Percentiles rank a stretch among this genome's conserved stretches.
Evolutionary conservation across 176 grass and related monocot species (phyloP).

Genomic region (Ensete ventricosum): DNA sequence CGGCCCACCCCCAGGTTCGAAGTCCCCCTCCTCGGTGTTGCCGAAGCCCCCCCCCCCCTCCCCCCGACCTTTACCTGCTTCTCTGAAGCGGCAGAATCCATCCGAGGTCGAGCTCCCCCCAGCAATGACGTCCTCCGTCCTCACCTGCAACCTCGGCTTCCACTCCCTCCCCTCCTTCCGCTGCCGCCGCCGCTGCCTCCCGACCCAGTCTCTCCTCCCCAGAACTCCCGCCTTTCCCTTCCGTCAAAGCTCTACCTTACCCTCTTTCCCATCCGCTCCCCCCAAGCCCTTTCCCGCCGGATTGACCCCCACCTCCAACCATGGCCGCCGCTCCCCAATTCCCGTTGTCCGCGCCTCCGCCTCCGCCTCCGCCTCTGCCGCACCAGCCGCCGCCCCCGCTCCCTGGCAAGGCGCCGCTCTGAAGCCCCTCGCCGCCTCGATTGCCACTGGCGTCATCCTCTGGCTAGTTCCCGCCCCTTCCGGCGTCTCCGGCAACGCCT

Average conservation of each 20-base stretch:
- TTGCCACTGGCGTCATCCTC: conserved; percentile 51
- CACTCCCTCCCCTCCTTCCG: conserved; percentile 17
- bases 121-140: conserved; percentile 32
- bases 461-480: conserved; percentile 69
- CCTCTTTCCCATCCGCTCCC: conserved; percentile 15
- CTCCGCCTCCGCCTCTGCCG: background rate
- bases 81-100: background rate
- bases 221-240: conserved; percentile 7
- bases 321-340: background rate
- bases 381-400: conserved; percentile 17
- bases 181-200: conserved; percentile 15
- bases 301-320: background rate
- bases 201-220: background rate
- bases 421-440: conserved; percentile 48
- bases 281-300: conserved; percentile 6
- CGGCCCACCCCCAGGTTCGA: no score
- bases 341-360: background rate
- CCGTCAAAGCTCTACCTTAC: conserved; percentile 18
- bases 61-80: no score
- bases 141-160: conserved; percentile 24
- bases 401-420: conserved; percentile 58
- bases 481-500: conserved; percentile 69
- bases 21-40: no score
- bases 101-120: background rate
- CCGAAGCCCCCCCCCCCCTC: no score